Base-by-base conservation (phyloP, 2,329 filamentous ascomycete genomes). In the Clonostachys byssicola region DNA sequence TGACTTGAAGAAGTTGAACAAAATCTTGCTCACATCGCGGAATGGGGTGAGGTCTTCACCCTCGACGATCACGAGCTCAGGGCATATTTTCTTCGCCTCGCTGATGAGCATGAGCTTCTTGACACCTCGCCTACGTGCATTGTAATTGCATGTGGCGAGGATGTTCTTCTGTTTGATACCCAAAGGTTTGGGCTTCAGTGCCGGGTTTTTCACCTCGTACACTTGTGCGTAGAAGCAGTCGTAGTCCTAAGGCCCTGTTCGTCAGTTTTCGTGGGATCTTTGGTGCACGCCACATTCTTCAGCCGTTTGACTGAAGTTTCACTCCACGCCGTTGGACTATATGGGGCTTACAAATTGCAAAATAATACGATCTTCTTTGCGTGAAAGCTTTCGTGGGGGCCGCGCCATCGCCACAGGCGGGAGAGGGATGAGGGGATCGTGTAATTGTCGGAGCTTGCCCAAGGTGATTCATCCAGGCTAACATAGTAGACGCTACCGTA, bases 201-300 rank as follows among this genome's bases (percentile, higher is more conserved):
- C 72, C 1, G 91, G 89, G 54, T 88, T 83, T 61, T 88, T 86
- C 53, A 86, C 85, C 68, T 96, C 91, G 55, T 94, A 86, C 9
- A 94, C 91, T 44, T 90, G 89, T 18, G 92, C 92, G 65, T 97
- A 97, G 73, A 97, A 97, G 72, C 89, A 95, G 71, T 92, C 89
- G 63, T 91, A 89, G 65, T 89, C 83, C 83, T 86, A 47, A 12
- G 16, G 30, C 16, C 23, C 23, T 30, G 23, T 30, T 30, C 23
- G 5, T 30, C 23, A 30, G 23, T 10, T 30, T 30, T 30, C 23
- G 9, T 3, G 10, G 23, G 23, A 30, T 30, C 23, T 30, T 30
- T 30, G 23, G 9, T 30, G 23, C 23, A 30, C 8, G 23, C 23
- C 23, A 30, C 23, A 30, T 30, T 10, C 3, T 30, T 30, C 3